Percentiles rank a stretch among this genome's conserved stretches.
phyloP scores from a whole-genome alignment of 1,284 basidiomycete species.

The Boletus mariae region DNA sequence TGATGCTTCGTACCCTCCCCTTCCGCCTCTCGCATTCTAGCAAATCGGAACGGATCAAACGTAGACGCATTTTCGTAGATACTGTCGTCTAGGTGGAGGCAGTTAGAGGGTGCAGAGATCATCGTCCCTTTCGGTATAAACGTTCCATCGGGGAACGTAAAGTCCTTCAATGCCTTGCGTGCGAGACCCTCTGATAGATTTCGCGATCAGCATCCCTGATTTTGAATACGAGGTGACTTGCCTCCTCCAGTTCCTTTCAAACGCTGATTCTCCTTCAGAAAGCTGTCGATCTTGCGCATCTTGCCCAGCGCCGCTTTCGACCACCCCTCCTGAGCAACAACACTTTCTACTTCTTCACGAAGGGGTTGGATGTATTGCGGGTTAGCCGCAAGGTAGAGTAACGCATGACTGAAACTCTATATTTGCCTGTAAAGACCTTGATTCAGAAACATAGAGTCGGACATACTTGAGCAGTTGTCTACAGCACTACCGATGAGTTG shows the following conservation, averaged over 20 bases:
- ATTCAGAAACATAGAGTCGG: neutral
- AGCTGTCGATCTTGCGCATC: conserved; percentile 47
- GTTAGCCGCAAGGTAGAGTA: conserved; percentile 37
- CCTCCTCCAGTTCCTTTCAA: conserved; percentile 28
- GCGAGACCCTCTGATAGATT: conserved; percentile 27
- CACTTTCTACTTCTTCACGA: conserved; percentile 42
- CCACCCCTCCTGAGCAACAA: conserved; percentile 42
- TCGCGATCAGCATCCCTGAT: neutral
- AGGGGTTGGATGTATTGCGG: conserved; percentile 38
- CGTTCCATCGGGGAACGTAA: conserved; percentile 41
- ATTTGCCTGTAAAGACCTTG: neutral
- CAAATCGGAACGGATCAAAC: conserved; percentile 36
- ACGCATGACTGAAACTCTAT: conserved; percentile 34
- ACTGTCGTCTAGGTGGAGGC: conserved; percentile 26
- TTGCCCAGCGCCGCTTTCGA: conserved; percentile 38
- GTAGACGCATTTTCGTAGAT: conserved; percentile 24
- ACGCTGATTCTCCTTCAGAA: conserved; percentile 42
- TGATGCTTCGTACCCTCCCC: conserved; percentile 19
- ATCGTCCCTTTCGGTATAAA: conserved; percentile 37
- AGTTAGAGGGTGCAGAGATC: conserved; percentile 24
- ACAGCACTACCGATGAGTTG: neutral
- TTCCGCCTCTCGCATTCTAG: conserved; percentile 14
- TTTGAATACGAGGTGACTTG: conserved; percentile 14
- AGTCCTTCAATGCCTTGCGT: conserved; percentile 36
- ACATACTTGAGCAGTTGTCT: conserved; percentile 20